Conservation (phyloP, 2,329 filamentous ascomycete genomes). For the Xylaria sp. region DNA sequence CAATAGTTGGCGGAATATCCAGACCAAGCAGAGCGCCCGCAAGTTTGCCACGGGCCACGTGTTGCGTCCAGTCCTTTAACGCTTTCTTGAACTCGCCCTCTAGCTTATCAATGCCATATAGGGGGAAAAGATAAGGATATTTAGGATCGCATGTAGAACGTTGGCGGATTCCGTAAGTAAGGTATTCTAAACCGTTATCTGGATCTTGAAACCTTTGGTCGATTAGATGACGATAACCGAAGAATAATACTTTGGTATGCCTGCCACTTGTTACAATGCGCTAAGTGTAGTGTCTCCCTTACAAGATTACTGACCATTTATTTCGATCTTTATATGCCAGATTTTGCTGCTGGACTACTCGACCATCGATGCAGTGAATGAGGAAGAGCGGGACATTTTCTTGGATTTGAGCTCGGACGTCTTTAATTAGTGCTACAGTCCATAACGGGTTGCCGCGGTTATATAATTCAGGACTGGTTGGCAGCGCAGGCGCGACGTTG, state of each 20-base stretch:
- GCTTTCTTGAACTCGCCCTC: not conserved
- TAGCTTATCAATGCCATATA: not conserved
- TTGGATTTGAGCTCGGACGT: not conserved
- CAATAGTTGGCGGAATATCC: constrained; percentile 3
- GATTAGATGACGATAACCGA: not conserved
- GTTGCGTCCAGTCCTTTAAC: not conserved
- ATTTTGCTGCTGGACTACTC: fast-evolving
- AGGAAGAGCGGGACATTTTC: not conserved
- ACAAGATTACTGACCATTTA: not conserved
- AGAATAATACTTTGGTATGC: not conserved
- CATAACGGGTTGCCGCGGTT: not conserved
- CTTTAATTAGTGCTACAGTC: not conserved
- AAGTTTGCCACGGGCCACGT: not conserved
- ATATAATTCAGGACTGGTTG: not conserved
- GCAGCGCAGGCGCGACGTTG: not conserved
- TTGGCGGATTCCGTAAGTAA: not conserved
- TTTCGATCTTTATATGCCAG: not conserved
- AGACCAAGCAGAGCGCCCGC: not conserved
- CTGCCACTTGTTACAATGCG: not conserved
- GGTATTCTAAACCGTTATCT: not conserved
- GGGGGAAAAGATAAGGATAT: not conserved
- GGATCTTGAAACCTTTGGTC: not conserved
- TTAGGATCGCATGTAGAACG: too few relatives aligned
- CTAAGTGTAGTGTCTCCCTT: too few relatives aligned
- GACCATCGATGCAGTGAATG: not conserved